These are phyloP conservation scores for Macrolepiota dolichaula DNA, from an alignment of 768 basidiomycete species.

Conservation along the genomic window DNA sequence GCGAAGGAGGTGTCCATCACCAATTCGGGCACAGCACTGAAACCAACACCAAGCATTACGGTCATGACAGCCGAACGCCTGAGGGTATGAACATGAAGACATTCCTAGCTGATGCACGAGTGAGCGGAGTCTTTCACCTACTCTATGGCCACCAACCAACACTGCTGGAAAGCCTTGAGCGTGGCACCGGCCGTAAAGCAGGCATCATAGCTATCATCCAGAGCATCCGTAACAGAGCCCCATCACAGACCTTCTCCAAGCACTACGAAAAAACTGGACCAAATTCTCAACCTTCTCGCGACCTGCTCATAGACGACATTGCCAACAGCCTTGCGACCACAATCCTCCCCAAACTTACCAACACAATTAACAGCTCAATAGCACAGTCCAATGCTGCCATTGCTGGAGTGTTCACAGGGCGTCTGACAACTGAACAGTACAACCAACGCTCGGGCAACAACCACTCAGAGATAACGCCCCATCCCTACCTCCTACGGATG, in stretches of 20 bases:
- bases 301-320: background rate
- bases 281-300: background rate
- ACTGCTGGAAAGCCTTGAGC: background rate
- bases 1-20: background rate
- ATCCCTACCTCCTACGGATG: too few relatives aligned
- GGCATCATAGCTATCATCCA: background rate
- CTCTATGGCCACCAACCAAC: background rate
- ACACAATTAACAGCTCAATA: too few relatives aligned
- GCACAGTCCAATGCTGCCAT: too few relatives aligned
- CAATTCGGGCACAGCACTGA: slow-evolving; percentile 13
- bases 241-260: background rate
- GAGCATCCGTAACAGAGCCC: background rate
- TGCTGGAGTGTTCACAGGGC: too few relatives aligned
- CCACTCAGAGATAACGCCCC: too few relatives aligned
- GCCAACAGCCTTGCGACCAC: too few relatives aligned
- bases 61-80: slow-evolving; percentile 9
- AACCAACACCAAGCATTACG: slow-evolving; percentile 15
- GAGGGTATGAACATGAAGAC: slow-evolving; percentile 4
- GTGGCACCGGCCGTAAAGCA: background rate
- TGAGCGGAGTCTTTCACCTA: slow-evolving; percentile 16
- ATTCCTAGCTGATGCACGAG: slow-evolving; percentile 8
- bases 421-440: too few relatives aligned
- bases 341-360: too few relatives aligned
- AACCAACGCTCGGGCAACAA: too few relatives aligned
- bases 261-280: background rate